Conservation (phyloP, 2,329 filamentous ascomycete genomes). For the Trichoderma gracile region DNA sequence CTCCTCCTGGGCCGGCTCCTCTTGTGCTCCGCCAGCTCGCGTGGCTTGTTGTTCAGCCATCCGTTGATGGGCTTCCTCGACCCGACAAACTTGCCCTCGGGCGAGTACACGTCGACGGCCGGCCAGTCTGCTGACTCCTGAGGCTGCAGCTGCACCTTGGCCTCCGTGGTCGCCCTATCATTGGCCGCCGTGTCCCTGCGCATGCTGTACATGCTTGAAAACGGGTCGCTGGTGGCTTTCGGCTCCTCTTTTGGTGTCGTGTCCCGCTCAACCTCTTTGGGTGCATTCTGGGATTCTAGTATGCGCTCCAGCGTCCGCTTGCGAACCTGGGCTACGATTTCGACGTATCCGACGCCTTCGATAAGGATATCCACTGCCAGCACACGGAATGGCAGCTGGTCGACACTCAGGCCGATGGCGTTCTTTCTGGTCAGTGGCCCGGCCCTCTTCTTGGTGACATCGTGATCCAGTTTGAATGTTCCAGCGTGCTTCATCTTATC, state of each 20-base stretch:
- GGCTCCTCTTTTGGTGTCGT: neutral
- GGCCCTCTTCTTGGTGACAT: conserved; percentile 78
- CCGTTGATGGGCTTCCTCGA: conserved; percentile 68
- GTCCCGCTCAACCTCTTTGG: conserved; percentile 25
- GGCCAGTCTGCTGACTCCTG: conserved; percentile 56
- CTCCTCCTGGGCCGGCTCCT: conserved; percentile 63
- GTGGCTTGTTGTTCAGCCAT: conserved; percentile 63
- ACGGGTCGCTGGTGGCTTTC: conserved; percentile 28
- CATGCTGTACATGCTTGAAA: conserved; percentile 33
- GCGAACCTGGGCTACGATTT: conserved; percentile 80
- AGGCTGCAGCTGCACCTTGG: conserved; percentile 15
- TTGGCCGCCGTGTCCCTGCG: conserved; percentile 30
- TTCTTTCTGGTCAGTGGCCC: conserved; percentile 68
- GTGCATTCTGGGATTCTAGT: conserved; percentile 29
- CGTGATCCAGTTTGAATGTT: conserved; percentile 70
- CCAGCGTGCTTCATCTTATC: conserved; percentile 69
- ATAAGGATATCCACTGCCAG: conserved; percentile 82
- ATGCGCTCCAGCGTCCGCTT: conserved; percentile 46
- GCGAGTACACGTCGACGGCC: conserved; percentile 79
- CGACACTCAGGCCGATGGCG: conserved; percentile 63
- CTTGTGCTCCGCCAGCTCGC: conserved; percentile 49
- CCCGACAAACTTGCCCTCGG: conserved; percentile 78
- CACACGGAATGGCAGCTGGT: conserved; percentile 75
- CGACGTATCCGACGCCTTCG: conserved; percentile 92
- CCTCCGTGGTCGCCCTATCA: neutral